A percentile compares a stretch with the other conserved stretches of the same genome.
These are phyloP conservation scores for Coniophora puteana DNA, from an alignment of 1,284 basidiomycete species.

Conservation along the genomic window DNA sequence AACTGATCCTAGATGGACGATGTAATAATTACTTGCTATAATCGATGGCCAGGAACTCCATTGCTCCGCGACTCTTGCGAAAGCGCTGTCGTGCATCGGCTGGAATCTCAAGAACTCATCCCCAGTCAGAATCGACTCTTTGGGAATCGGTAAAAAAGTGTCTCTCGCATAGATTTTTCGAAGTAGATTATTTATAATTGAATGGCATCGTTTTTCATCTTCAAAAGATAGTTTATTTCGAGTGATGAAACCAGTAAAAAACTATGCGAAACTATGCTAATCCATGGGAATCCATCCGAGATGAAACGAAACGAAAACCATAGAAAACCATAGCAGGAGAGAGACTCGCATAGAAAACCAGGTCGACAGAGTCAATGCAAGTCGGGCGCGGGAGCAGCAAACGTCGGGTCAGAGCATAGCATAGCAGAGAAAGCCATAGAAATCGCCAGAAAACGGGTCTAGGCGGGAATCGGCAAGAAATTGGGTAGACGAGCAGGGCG, in stretches of 20 bases:
- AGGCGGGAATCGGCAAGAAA: too few species aligned
- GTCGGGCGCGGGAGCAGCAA: too few species aligned
- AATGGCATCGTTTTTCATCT: not conserved
- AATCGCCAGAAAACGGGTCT: too few species aligned
- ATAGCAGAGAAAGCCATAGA: too few species aligned
- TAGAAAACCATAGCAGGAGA: too few species aligned
- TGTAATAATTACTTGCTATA: conserved; percentile 16
- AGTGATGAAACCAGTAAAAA: conserved; percentile 19
- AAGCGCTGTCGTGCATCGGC: conserved; percentile 21
- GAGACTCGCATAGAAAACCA: too few species aligned
- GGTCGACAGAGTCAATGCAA: too few species aligned
- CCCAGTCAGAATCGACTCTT: conserved; percentile 27
- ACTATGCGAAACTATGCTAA: conserved; percentile 14
- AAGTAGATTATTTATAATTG: conserved; percentile 8
- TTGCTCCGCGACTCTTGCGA: conserved; percentile 18
- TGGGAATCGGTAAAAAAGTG: conserved; percentile 25
- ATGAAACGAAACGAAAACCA: too few species aligned
- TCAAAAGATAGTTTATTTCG: conserved; percentile 25
- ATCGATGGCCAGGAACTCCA: conserved; percentile 24
- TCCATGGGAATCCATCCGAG: conserved; percentile 25
- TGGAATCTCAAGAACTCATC: conserved; percentile 26
- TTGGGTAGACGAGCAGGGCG: too few species aligned
- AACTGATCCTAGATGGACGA: conserved; percentile 22
- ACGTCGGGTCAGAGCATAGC: too few species aligned
- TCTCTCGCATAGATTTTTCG: conserved; percentile 24